A percentile compares a stretch with the other conserved stretches of the same genome.
Conservation (phyloP, 2,329 filamentous ascomycete genomes). For the Zasmidium citrigriseum region DNA sequence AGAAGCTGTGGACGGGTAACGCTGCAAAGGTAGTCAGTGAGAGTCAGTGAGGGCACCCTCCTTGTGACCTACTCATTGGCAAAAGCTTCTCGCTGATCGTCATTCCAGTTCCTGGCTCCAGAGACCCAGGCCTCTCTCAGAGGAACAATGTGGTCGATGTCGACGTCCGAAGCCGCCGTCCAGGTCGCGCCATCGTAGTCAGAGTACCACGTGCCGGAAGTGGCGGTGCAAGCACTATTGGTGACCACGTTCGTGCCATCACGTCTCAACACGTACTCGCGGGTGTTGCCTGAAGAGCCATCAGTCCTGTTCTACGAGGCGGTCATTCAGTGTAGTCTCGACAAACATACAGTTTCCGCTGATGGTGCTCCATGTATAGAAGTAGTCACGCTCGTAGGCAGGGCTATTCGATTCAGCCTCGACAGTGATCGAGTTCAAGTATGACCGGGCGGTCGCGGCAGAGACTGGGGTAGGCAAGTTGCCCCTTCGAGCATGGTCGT, state of each 20-base stretch:
- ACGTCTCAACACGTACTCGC: conserved; percentile 69
- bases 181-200: conserved; percentile 74
- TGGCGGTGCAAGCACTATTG: conserved; percentile 61
- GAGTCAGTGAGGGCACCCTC: too few relatives aligned
- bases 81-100: conserved; percentile 64
- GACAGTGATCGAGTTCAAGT: conserved; percentile 28
- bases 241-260: conserved; percentile 67
- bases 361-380: conserved; percentile 71
- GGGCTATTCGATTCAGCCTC: conserved; percentile 30
- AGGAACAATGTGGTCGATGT: conserved; percentile 84
- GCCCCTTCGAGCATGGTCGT: conserved; percentile 23
- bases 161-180: conserved; percentile 68
- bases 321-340: conserved; percentile 62
- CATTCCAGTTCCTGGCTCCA: conserved; percentile 72
- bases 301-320: conserved; percentile 28
- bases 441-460: conserved; percentile 30
- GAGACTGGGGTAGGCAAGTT: conserved; percentile 33
- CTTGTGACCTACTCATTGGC: conserved; percentile 57
- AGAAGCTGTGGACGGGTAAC: conserved; percentile 73
- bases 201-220: conserved; percentile 67
- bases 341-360: conserved; percentile 56
- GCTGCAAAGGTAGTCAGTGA: conserved; percentile 52
- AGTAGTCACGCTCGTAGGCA: conserved; percentile 66
- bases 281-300: conserved; percentile 1
- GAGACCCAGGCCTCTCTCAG: conserved; percentile 55